phyloP scores from a whole-genome alignment of 768 basidiomycete genomes.

The Tylopilus sp. region DNA sequence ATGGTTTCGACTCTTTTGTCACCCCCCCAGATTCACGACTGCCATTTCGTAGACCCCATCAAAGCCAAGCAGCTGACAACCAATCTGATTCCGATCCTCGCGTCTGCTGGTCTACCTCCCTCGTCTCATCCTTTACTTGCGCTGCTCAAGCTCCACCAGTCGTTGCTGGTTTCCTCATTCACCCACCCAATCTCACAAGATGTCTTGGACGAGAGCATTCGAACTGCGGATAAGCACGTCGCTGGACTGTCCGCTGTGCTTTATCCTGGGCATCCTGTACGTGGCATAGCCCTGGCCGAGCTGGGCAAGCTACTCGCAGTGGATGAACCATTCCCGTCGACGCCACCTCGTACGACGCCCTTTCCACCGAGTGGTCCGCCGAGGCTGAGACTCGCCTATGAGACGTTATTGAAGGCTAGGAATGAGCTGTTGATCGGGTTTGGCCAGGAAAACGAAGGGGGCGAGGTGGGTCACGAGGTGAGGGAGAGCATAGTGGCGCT shows the following conservation, averaged over 20 bases:
- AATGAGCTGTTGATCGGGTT: conserved; percentile 68
- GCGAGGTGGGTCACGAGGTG: conserved; percentile 62
- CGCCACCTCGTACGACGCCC: conserved; percentile 12
- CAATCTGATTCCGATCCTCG: conserved; percentile 63
- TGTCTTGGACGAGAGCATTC: conserved; percentile 59
- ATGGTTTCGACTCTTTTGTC: neutral
- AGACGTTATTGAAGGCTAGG: conserved; percentile 60
- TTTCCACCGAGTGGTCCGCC: conserved; percentile 69
- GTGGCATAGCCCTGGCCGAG: conserved; percentile 73
- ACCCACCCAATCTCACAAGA: conserved; percentile 41
- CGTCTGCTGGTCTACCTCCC: conserved; percentile 54
- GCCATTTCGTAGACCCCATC: conserved; percentile 44
- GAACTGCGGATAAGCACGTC: conserved; percentile 49
- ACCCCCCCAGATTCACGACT: neutral
- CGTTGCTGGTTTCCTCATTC: conserved; percentile 58
- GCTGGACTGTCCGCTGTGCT: conserved; percentile 55
- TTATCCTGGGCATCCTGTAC: conserved; percentile 67
- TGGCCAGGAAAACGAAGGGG: conserved; percentile 66
- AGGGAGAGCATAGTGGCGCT: conserved; percentile 55
- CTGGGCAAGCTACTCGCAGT: conserved; percentile 79
- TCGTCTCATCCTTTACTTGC: conserved; percentile 77
- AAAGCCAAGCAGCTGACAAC: conserved; percentile 59
- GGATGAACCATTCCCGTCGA: conserved; percentile 57
- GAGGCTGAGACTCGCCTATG: conserved; percentile 60
- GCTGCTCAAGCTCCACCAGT: conserved; percentile 65